Conservation (phyloP, 129 eudicot genomes). For the Saussurea involucrata region DNA sequence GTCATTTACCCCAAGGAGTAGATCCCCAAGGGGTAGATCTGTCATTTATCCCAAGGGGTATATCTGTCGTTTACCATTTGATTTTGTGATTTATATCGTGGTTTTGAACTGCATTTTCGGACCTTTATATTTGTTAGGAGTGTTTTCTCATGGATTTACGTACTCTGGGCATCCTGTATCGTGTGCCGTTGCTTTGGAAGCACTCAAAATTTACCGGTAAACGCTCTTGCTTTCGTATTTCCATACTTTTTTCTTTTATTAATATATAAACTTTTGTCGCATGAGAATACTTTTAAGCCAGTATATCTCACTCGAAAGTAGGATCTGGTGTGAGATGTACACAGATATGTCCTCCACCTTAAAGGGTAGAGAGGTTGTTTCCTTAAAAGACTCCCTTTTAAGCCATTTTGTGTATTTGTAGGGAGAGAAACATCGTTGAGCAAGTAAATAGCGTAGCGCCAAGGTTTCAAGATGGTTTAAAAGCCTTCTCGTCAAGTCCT, state of each 20-base stretch:
- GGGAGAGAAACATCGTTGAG: slow-evolving; percentile 59
- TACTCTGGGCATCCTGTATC: slow-evolving; percentile 96
- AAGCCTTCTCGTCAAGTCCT: slow-evolving; percentile 49
- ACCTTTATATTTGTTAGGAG: slow-evolving; percentile 34
- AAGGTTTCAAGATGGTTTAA: slow-evolving; percentile 57
- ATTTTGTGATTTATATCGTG: slow-evolving; percentile 7
- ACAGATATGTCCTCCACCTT: not conserved
- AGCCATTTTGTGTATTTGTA: slow-evolving; percentile 17
- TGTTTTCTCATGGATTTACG: slow-evolving; percentile 86
- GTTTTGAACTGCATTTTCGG: not conserved
- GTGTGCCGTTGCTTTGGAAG: slow-evolving; percentile 92
- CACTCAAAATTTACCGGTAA: slow-evolving; percentile 87
- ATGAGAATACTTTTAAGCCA: not conserved
- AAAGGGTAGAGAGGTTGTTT: not conserved
- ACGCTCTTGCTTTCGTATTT: not conserved
- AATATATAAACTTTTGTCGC: not conserved
- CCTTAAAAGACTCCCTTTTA: not conserved
- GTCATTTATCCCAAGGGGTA: too few relatives aligned
- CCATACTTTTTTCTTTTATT: not conserved
- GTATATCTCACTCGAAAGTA: not conserved
- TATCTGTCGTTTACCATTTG: too few relatives aligned
- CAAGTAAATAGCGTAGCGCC: slow-evolving; percentile 47
- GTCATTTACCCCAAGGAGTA: not conserved
- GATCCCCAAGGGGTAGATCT: too few relatives aligned
- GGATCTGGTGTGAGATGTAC: not conserved